Evolutionary conservation across 306 rosid genomes (phyloP).

Genomic region (Dicorynia guianensis): DNA sequence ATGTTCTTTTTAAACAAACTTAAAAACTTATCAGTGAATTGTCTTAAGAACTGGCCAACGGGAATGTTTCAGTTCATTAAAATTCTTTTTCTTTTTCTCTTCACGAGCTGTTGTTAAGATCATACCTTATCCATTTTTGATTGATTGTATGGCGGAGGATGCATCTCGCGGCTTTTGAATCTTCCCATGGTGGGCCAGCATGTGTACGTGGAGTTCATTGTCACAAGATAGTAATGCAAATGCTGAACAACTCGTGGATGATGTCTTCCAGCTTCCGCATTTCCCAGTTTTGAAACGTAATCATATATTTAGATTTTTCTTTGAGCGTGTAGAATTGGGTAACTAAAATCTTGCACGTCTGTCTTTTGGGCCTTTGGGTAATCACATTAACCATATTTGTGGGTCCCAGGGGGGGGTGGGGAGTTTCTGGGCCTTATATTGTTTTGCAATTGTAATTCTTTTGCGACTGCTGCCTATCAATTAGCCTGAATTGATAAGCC

Average conservation of each 20-base stretch:
- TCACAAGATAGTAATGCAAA: neutral
- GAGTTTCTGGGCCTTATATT: too few species aligned
- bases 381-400: too few species aligned
- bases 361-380: too few species aligned
- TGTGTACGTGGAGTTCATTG: conserved; percentile 23
- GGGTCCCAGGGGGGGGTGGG: too few species aligned
- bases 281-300: conserved; percentile 1
- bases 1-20: neutral
- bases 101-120: conserved; percentile 15
- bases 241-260: conserved; percentile 6
- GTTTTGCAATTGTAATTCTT: too few species aligned
- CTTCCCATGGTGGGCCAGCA: conserved; percentile 55
- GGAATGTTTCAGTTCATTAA: conserved; percentile 29
- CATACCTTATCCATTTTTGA: conserved; percentile 53
- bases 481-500: too few species aligned
- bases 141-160: conserved; percentile 54
- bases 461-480: too few species aligned
- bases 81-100: neutral
- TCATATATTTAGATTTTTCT: conserved; percentile 16
- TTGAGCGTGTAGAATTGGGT: neutral
- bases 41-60: conserved; percentile 29
- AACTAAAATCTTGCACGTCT: neutral
- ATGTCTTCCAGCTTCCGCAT: conserved; percentile 7
- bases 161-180: conserved; percentile 39
- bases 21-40: conserved; percentile 21